phyloP scores from a whole-genome alignment of 139 green algal species.

The Micractinium conductrix region DNA sequence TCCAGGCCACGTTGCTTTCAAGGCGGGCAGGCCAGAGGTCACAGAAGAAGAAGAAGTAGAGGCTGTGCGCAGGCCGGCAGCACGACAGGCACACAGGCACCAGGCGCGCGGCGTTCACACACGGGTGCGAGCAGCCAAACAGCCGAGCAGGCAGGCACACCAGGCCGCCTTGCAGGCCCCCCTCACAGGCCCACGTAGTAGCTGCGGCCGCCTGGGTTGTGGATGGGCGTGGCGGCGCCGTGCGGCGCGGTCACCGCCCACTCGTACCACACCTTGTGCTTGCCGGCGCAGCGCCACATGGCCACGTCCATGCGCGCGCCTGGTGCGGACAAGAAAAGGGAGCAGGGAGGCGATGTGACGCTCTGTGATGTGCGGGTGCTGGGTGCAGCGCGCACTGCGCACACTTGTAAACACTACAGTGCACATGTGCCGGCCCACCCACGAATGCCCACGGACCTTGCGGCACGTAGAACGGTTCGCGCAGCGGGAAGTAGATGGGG shows the following conservation, averaged over 20 bases:
- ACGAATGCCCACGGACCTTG: conserved; percentile 16
- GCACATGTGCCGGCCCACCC: too few relatives aligned
- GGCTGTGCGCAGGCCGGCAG: too few relatives aligned
- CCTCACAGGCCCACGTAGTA: conserved; percentile 85
- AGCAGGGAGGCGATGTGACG: neutral
- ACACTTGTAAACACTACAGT: too few relatives aligned
- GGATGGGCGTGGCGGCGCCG: conserved; percentile 57
- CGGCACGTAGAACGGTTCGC: conserved; percentile 46
- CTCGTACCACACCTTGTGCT: conserved; percentile 95
- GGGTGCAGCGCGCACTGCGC: too few relatives aligned
- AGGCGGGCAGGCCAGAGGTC: too few relatives aligned
- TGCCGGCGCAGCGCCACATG: conserved; percentile 87
- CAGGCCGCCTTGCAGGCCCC: neutral
- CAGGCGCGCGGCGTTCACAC: too few relatives aligned
- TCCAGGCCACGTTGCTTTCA: too few relatives aligned
- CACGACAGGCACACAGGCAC: too few relatives aligned
- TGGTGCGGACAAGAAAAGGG: neutral
- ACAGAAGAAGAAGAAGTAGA: too few relatives aligned
- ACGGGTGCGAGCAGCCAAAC: too few relatives aligned
- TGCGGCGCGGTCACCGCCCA: conserved; percentile 68
- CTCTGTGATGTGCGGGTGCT: too few relatives aligned
- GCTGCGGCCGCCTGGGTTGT: conserved; percentile 83
- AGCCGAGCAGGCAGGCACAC: too few relatives aligned
- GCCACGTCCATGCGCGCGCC: conserved; percentile 60
- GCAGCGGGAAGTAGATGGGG: conserved; percentile 97